phyloP scores from a whole-genome alignment of 1,139 yeast genomes.

The Suhomyces anneliseae region DNA sequence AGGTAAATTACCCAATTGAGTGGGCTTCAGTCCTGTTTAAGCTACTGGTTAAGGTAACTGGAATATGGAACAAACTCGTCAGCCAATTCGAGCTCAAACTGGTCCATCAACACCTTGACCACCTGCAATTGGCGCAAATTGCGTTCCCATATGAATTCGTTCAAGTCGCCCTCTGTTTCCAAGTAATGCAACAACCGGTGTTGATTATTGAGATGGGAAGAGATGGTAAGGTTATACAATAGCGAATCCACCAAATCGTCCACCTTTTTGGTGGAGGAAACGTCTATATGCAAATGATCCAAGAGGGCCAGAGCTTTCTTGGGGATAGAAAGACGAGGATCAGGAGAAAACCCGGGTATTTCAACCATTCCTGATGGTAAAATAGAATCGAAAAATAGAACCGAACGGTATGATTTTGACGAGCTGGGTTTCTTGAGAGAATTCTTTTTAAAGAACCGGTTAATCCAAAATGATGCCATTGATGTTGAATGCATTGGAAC shows the following conservation, averaged over 20 bases:
- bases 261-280: conserved; percentile 20
- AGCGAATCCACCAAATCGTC: conserved; percentile 45
- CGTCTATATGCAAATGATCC: conserved; percentile 12
- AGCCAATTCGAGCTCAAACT: conserved; percentile 7
- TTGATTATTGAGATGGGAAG: conserved; percentile 24
- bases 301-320: conserved; percentile 9
- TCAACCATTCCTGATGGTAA: neutral
- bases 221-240: conserved; percentile 34
- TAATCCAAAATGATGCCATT: conserved; percentile 42
- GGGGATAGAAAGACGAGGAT: neutral
- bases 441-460: conserved; percentile 30
- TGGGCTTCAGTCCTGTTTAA: too few relatives aligned
- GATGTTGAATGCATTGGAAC: conserved; percentile 37
- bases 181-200: conserved; percentile 4
- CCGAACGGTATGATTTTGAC: conserved; percentile 22
- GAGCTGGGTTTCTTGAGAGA: conserved; percentile 12
- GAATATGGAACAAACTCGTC: conserved; percentile 9
- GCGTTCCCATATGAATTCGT: conserved; percentile 7
- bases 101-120: conserved; percentile 8
- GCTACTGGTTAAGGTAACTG: too few relatives aligned
- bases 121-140: conserved; percentile 2
- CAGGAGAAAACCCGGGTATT: conserved; percentile 4
- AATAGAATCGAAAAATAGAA: conserved; percentile 17
- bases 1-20: too few relatives aligned
- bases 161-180: conserved; percentile 8